Evolutionary conservation across 2,329 filamentous ascomycete genomes (phyloP).

Genomic region (Bipolaris sorokiniana): DNA sequence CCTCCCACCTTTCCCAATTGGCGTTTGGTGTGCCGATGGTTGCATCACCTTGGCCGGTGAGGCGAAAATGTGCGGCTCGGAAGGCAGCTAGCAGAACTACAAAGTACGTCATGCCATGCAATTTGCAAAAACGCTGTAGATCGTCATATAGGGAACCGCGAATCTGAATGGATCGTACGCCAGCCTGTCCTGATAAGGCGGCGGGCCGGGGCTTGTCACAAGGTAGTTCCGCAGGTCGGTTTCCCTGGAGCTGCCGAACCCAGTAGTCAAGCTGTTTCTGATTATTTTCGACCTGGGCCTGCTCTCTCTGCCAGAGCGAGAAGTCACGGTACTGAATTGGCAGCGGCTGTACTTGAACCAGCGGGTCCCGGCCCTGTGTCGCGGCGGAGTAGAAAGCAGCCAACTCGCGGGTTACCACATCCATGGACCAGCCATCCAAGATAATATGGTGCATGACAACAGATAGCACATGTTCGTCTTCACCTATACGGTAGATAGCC

Average conservation of each 20-base stretch:
- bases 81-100: slow-evolving; percentile 13
- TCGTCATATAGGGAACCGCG: background rate
- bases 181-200: background rate
- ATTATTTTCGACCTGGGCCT: background rate
- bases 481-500: background rate
- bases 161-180: background rate
- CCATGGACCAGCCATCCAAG: slow-evolving; percentile 17
- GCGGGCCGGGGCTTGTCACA: slow-evolving; percentile 6
- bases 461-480: slow-evolving; percentile 7
- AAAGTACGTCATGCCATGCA: background rate
- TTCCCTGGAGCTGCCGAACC: background rate
- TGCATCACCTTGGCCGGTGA: slow-evolving; percentile 13
- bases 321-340: slow-evolving; percentile 5
- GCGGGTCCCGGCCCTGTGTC: background rate
- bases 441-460: slow-evolving; percentile 19
- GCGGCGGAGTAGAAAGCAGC: background rate
- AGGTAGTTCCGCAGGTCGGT: slow-evolving; percentile 3
- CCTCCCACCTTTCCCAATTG: slow-evolving; percentile 10
- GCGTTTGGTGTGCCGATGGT: slow-evolving; percentile 13
- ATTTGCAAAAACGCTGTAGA: background rate
- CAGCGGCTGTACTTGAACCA: background rate
- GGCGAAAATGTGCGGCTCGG: slow-evolving; percentile 11
- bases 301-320: slow-evolving; percentile 2
- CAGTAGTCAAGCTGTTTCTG: slow-evolving; percentile 3
- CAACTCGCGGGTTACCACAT: slow-evolving; percentile 5